Base-by-base conservation (phyloP, 208 protist species). In the Trypanosoma theileri region DNA sequence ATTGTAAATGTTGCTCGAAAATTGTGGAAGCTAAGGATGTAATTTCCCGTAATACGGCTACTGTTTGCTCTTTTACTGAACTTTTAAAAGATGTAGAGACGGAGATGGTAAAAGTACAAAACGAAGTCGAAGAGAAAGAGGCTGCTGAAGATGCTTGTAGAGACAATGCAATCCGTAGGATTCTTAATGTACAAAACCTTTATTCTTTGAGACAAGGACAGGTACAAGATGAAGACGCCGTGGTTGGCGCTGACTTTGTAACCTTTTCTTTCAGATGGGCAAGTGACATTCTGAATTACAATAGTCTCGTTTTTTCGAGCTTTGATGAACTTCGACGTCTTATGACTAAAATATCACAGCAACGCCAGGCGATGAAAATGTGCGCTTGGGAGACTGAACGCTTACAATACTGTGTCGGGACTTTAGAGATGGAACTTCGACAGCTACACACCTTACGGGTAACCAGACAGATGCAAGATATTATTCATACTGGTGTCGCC, bases 391-490 rank as follows among this genome's bases (percentile, higher is more conserved):
- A 96, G 31, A 81, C 75, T 28, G 77, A 91, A 46, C 62, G 80
- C 28, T 77, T 96, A n/a, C 59, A 74, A 53, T 95, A 93, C 65
- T 79, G 79, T 42, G 79, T 92, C n/a, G 82, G 82, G 17, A 90
- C 87, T 35, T 66, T 93, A 44, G 75, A 96, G 66, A 80, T 97
- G 78, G 92, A 98, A 68, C 83, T 95, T 50, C 87, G 90, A 41
- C 85, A 94, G 54, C 79, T 97, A 54, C 96, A 98, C 82, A 95
- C 97, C 11, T 81, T 98, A 28, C 77, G 93, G n/a, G 95, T 98
- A 19, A 98, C 95, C 3, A 94, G 97, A 46, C 76, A 89, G 54
- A 96, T 98, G 84, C 96, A 98, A 82, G 89, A 97, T 53, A 86
- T 91, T 65, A 86, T 98, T 56, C 89, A 86, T 59, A 91, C 89